A percentile compares a stretch with the other conserved stretches of the same genome.
phyloP scores from a whole-genome alignment of 2,329 filamentous ascomycete genomes.

The Epichloe gansuensis region DNA sequence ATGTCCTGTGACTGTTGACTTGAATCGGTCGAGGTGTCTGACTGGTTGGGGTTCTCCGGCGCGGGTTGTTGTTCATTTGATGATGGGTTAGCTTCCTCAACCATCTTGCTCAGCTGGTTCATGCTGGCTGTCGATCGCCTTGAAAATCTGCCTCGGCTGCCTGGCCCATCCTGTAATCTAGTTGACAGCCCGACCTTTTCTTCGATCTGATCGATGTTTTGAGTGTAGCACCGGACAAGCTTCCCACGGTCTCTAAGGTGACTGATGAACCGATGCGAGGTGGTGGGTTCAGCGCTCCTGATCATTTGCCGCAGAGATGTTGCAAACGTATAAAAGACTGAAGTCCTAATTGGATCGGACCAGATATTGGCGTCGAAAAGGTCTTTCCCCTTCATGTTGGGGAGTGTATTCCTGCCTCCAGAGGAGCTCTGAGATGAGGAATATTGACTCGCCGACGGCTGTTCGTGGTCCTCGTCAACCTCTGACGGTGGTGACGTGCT shows the following conservation, averaged over 20 bases:
- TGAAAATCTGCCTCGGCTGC: conserved; percentile 48
- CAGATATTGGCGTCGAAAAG: conserved; percentile 61
- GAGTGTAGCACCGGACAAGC: conserved; percentile 60
- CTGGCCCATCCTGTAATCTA: conserved; percentile 48
- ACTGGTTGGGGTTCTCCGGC: conserved; percentile 6
- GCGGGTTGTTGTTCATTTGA: conserved; percentile 7
- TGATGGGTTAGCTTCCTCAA: conserved; percentile 18
- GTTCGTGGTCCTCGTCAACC: conserved; percentile 27
- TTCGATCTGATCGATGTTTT: conserved; percentile 65
- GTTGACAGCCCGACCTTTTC: conserved; percentile 57
- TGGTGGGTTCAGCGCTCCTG: conserved; percentile 48
- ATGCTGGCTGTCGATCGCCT: conserved; percentile 29
- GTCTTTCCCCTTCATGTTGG: conserved; percentile 58
- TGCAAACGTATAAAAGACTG: conserved; percentile 61
- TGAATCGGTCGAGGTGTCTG: background rate
- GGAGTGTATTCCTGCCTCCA: conserved; percentile 27
- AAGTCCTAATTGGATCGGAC: conserved; percentile 54
- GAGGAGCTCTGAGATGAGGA: conserved; percentile 27
- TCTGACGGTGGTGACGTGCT: conserved; percentile 32
- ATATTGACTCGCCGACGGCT: conserved; percentile 25
- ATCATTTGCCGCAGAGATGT: conserved; percentile 55
- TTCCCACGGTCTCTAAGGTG: conserved; percentile 55
- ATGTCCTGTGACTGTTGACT: conserved; percentile 6
- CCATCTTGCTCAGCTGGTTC: conserved; percentile 25
- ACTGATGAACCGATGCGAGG: conserved; percentile 57